These are phyloP conservation scores for Cladosporium cucumerinum DNA, from an alignment of 2,329 filamentous ascomycete genomes.

Conservation along the genomic window DNA sequence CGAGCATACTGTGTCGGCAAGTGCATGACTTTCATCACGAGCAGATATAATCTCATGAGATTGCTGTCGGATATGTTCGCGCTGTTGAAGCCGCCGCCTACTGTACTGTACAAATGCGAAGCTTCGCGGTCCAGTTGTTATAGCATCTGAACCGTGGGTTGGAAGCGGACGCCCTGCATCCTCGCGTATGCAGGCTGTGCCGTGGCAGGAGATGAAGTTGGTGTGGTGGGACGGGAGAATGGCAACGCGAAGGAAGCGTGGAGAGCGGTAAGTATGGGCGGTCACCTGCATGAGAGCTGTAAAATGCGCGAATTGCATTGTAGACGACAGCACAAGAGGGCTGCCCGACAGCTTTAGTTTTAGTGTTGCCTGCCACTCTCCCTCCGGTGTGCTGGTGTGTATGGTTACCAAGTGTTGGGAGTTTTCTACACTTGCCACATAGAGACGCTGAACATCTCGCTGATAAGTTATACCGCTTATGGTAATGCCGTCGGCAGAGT, in stretches of 20 bases:
- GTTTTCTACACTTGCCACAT: too few relatives aligned
- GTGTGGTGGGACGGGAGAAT: not conserved
- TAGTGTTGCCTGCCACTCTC: not conserved
- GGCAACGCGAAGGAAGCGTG: not conserved
- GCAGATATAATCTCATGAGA: not conserved
- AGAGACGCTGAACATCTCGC: not conserved
- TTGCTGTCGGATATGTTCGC: not conserved
- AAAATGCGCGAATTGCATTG: not conserved
- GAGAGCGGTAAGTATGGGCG: not conserved
- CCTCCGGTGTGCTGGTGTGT: not conserved
- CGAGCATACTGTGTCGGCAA: not conserved
- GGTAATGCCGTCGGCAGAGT: not conserved
- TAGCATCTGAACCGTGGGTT: not conserved
- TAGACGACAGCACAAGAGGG: not conserved
- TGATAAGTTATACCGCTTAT: not conserved
- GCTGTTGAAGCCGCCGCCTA: not conserved
- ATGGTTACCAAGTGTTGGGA: too few relatives aligned
- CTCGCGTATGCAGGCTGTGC: slow-evolving; percentile 3
- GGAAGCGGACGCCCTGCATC: not conserved
- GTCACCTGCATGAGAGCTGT: not conserved
- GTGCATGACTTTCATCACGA: not conserved
- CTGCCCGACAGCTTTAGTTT: not conserved
- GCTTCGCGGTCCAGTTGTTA: not conserved
- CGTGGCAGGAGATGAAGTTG: not conserved
- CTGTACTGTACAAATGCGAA: not conserved